Conservation (phyloP, 768 basidiomycete genomes). For the Amanita phalloides region DNA sequence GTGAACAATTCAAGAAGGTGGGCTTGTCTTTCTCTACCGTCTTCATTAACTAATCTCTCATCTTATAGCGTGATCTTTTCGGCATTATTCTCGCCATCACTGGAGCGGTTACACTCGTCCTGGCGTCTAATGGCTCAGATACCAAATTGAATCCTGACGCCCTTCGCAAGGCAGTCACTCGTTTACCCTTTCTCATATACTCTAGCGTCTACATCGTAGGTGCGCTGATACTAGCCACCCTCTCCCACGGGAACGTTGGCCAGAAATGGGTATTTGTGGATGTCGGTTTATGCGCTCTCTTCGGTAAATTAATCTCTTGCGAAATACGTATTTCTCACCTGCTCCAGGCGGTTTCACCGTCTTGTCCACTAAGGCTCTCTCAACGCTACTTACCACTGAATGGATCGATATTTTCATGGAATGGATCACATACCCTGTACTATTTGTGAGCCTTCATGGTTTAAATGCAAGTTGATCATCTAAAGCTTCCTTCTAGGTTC, state of each 20-base stretch:
- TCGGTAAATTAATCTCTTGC: conserved; percentile 34
- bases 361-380: conserved; percentile 85
- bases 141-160: conserved; percentile 56
- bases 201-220: conserved; percentile 48
- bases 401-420: conserved; percentile 68
- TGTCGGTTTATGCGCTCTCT: conserved; percentile 78
- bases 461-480: neutral
- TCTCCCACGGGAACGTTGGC: conserved; percentile 60
- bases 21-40: conserved; percentile 10
- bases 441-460: conserved; percentile 39
- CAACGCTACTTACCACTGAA: conserved; percentile 71
- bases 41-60: conserved; percentile 9
- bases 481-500: conserved; percentile 33
- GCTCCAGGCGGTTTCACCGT: conserved; percentile 84
- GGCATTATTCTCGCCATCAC: conserved; percentile 75
- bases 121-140: conserved; percentile 65
- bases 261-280: conserved; percentile 71
- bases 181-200: conserved; percentile 69
- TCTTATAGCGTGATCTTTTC: conserved; percentile 55
- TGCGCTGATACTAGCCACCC: conserved; percentile 45
- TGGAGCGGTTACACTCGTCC: conserved; percentile 89
- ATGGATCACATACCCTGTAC: conserved; percentile 76
- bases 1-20: conserved; percentile 75
- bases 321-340: neutral
- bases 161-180: conserved; percentile 58